These are phyloP conservation scores for Ogataea dorogensis DNA, from an alignment of 805 yeast genomes.

Conservation along the genomic window DNA sequence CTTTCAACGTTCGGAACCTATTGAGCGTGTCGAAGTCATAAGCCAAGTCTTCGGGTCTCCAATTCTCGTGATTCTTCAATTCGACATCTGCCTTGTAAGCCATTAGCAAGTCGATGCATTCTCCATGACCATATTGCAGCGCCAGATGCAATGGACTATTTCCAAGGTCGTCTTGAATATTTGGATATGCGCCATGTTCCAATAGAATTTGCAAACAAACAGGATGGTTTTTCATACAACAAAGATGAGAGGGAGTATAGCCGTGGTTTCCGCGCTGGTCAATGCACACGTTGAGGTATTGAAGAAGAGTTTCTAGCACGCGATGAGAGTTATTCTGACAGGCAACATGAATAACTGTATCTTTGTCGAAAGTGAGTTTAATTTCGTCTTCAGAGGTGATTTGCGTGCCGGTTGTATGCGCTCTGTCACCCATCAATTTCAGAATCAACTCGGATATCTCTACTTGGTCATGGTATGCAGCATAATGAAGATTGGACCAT, in stretches of 20 bases:
- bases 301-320: slow-evolving; percentile 69
- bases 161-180: slow-evolving; percentile 67
- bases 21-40: slow-evolving; percentile 50
- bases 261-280: slow-evolving; percentile 49
- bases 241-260: slow-evolving; percentile 67
- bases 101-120: slow-evolving; percentile 53
- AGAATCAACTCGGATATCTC: slow-evolving; percentile 42
- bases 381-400: slow-evolving; percentile 36
- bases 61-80: slow-evolving; percentile 54
- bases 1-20: slow-evolving; percentile 35
- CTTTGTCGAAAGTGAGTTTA: slow-evolving; percentile 47
- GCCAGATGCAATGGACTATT: slow-evolving; percentile 87
- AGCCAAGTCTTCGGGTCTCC: slow-evolving; percentile 64
- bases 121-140: slow-evolving; percentile 62
- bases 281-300: slow-evolving; percentile 51
- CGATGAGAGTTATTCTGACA: slow-evolving; percentile 53
- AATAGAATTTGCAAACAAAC: slow-evolving; percentile 64
- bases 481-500: slow-evolving; percentile 82
- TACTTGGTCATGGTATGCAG: slow-evolving; percentile 70
- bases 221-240: slow-evolving; percentile 57
- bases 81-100: slow-evolving; percentile 48
- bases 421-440: slow-evolving; percentile 17
- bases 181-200: slow-evolving; percentile 75
- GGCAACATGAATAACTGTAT: slow-evolving; percentile 72
- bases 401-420: slow-evolving; percentile 28